Evolutionary conservation across 345 rosid genomes (phyloP), one percentile per base, ranked within the genome.

Genomic region (Firmiana major): DNA sequence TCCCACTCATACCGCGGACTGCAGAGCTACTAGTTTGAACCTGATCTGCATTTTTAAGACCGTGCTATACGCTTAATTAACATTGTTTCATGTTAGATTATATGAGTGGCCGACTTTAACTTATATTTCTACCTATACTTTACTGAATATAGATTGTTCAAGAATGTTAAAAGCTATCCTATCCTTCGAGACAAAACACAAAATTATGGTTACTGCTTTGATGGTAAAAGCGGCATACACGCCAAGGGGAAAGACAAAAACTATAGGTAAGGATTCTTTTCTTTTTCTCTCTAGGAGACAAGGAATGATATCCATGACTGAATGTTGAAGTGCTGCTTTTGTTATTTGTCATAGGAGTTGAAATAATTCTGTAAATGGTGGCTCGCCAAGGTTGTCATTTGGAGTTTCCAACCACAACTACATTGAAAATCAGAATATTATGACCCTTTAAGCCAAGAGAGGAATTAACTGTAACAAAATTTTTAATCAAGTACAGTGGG

Each of bases 291-390:
- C 19, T 68, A 12, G 51, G 71, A 66, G 71, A 43, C 73, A 69
- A 46, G 38, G 73, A 69, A 69, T 69, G 73, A 69, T 69, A 46
- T 46, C 73, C 58, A 48, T 48, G 42, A 69, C 40, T 26, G 0
- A 48, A 26, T 48, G 73, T 69, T 69, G 58, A 42, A 17, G n/a
- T n/a, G n/a, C 22, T 46, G n/a, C 34, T 45, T 58, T 67, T 22
- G n/a, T 12, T 12, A 12, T 0, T 45, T 45, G 9, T 45, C 21
- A 22, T 45, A 5, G 12, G 53, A 31, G 34, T 31, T 31, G 34
- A 45, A 24, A 19, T 68, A 22, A 1, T 45, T 43, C 10, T 34
- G 12, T 67, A 19, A 45, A 34, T 21, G 9, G 36, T 65, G 26
- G 46, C 7, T 65, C 26, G n/a, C n/a, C 11, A 19, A 40, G 24